These are phyloP conservation scores for Cicer pinnatifidum DNA, from an alignment of 306 rosid genomes.

Conservation along the genomic window DNA sequence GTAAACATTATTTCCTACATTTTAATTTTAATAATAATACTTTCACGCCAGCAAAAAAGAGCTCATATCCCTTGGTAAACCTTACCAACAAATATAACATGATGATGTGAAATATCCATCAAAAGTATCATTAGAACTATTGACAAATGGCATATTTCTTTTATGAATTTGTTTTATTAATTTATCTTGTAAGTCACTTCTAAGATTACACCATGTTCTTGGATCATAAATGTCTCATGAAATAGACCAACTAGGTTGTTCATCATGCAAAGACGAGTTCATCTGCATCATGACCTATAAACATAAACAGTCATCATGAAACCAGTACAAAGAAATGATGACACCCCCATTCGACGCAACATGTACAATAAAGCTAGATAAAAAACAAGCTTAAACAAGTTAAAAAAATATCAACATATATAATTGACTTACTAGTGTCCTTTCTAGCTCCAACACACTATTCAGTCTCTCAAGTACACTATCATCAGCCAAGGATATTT, in stretches of 20 bases:
- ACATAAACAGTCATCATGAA: neutral
- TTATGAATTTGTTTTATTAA: too few relatives aligned
- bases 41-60: slow-evolving; percentile 2
- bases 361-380: neutral
- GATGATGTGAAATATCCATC: too few relatives aligned
- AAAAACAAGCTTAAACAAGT: slow-evolving; percentile 27
- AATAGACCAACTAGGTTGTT: too few relatives aligned
- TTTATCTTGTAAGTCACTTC: too few relatives aligned
- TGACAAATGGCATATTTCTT: too few relatives aligned
- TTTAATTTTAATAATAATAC: neutral
- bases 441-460: slow-evolving; percentile 92
- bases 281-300: neutral
- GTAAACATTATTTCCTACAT: neutral
- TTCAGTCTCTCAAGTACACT: slow-evolving; percentile 97
- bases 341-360: neutral
- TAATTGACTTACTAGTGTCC: slow-evolving; percentile 68
- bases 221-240: too few relatives aligned
- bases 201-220: too few relatives aligned
- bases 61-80: neutral
- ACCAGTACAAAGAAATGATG: slow-evolving; percentile 3
- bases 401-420: slow-evolving; percentile 3
- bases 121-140: too few relatives aligned
- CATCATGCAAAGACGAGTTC: too few relatives aligned
- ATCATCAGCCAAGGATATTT: slow-evolving; percentile 96
- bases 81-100: neutral